Evolutionary conservation across 257 asterid genomes (phyloP), one percentile per base, ranked within the genome.

Genomic region (Primulina tabacum): DNA sequence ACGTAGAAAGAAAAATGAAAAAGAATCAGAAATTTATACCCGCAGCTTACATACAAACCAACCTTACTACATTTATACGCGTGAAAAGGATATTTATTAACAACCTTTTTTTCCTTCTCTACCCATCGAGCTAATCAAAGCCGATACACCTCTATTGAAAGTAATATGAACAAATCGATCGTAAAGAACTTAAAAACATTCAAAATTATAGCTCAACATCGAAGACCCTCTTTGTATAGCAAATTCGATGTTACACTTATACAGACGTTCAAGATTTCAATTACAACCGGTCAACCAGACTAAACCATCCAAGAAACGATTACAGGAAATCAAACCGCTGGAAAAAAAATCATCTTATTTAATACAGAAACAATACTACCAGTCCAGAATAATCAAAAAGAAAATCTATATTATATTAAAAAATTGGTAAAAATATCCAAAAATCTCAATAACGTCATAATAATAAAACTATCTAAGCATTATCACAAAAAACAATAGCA

Each of bases 291-390:
- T 30, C 12, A 20, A 60, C 21, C 38, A 59, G 64, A 72, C 52
- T 58, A 60, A 80, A 71, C 61, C 68, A 65, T 11, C 67, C 52
- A 72, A 75, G 17, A 26, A 75, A 70, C 60, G 6, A 64, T 12
- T 21, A 11, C 43, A 20, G 59, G 34, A 47, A 56, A 34, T 28
- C 34, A 17, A 75, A 62, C 28, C 11, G 10, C 60, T 4, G 28
- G 0, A 38, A 47, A 65, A 38, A 14, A 6, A 64, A 17, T 35
- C 32, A 21, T 30, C 40, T 1, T 65, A 40, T 47, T 4, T 12
- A 1, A 47, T 16, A 4, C 7, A 14, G 7, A 47, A 47, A 47
- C 20, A 14, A 16, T 14, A 47, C 20, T 4, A 16, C 20, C 56
- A 47, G 56, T 47, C 56, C 11, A 14, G 56, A 14, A 47, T 7